Conservation (phyloP, 2,329 filamentous ascomycete species). For the Penicillium sp. region DNA sequence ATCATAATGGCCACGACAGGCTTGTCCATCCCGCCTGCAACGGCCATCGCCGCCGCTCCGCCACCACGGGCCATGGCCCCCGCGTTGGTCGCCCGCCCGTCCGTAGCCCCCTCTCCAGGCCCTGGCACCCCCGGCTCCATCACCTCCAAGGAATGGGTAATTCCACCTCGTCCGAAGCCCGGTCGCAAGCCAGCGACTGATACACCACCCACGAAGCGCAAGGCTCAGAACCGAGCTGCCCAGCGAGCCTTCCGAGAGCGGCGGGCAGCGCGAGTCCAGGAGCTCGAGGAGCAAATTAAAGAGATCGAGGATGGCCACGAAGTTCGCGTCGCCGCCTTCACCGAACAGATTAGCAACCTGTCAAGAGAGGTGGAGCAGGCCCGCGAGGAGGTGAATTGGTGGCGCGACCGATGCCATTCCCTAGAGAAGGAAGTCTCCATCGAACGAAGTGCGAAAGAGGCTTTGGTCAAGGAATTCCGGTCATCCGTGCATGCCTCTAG, state of each 20-base stretch:
- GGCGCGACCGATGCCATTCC: slow-evolving; percentile 58
- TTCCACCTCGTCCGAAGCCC: slow-evolving; percentile 82
- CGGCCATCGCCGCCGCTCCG: slow-evolving; percentile 32
- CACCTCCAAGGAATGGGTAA: slow-evolving; percentile 82
- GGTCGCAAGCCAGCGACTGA: slow-evolving; percentile 93
- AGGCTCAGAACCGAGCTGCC: slow-evolving; percentile 90
- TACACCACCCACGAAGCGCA: slow-evolving; percentile 87
- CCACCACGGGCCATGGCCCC: slow-evolving; percentile 36
- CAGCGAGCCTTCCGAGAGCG: slow-evolving; percentile 89
- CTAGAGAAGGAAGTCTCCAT: slow-evolving; percentile 63
- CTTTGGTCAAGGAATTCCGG: slow-evolving; percentile 44
- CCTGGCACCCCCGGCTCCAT: slow-evolving; percentile 53
- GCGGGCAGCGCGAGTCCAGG: slow-evolving; percentile 79
- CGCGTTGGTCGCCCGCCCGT: slow-evolving; percentile 41
- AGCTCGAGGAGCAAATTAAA: slow-evolving; percentile 56
- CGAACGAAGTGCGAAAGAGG: slow-evolving; percentile 46
- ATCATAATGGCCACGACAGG: slow-evolving; percentile 42
- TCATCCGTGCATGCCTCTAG: slow-evolving; percentile 29
- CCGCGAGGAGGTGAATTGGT: slow-evolving; percentile 52
- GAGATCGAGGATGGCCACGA: slow-evolving; percentile 51
- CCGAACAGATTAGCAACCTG: slow-evolving; percentile 57
- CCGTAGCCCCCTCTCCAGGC: slow-evolving; percentile 41
- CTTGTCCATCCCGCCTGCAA: slow-evolving; percentile 40
- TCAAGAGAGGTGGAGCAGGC: slow-evolving; percentile 69
- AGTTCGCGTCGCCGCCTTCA: slow-evolving; percentile 52